Evolutionary conservation across 2,329 filamentous ascomycete species (phyloP), one percentile per base, ranked within the genome.

Genomic region (Colletotrichum tropicale): DNA sequence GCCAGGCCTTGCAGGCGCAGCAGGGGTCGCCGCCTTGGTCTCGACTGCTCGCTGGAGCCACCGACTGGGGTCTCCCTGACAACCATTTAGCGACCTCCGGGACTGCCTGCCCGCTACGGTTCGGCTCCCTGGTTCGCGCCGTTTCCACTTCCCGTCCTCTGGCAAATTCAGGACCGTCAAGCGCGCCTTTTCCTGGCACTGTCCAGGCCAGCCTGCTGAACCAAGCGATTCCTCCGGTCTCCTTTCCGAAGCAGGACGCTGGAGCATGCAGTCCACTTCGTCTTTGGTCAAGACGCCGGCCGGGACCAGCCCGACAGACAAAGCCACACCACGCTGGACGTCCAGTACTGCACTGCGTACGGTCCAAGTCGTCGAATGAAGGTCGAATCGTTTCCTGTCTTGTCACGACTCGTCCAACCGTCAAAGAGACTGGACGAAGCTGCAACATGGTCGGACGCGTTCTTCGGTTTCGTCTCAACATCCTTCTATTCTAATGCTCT

Each of bases 401-500:
- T 34, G 64, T 68, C 58, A 32, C 48, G 58, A 61, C 26, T 67
- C 74, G 30, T 75, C 70, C 65, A 38, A 60, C 34, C 34, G 60
- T 70, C 34, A 43, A 56, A 32, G 34, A 67, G 65, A 74, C 64
- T 65, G 58, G 74, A 74, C 70, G 74, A 76, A 76, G 64, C 62
- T 74, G 74, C 74, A 66, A 74, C 74, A 76, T 52, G 70, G 66
- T 76, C 74, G 65, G 74, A 69, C 70, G 74, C 70, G 74, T 73
- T 66, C 58, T 18, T 74, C 48, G 24, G 74, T 76, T 76, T 76
- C 74, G 74, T 76, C 74, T 76, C 58, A 74, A 64, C 64, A 64
- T 69, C 13, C 38, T 71, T 52, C 70, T 48, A 68, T 68, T 62
- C 65, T 28, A 52, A 64, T 58, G 18, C 56, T 67, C 69, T 65